Evolutionary conservation across 352 stramenopile species (phyloP).

Genomic region (Pythium chondricola): DNA sequence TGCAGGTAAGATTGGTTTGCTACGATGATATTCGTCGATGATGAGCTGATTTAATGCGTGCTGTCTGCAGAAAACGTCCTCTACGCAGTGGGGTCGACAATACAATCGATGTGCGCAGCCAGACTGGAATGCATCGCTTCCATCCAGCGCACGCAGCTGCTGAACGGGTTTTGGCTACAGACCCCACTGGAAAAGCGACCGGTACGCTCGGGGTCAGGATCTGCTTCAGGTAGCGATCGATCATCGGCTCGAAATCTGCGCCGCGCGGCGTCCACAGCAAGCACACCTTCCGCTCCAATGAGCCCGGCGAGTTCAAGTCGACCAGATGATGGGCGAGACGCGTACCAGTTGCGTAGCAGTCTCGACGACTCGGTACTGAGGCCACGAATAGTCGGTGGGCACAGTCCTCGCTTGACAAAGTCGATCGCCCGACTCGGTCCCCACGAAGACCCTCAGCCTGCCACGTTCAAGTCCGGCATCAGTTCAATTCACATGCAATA

Average conservation of each 20-base stretch:
- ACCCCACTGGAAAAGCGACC: too few relatives aligned
- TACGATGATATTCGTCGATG: background rate
- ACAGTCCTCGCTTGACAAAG: too few relatives aligned
- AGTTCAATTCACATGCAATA: conserved; percentile 1
- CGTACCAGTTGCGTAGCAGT: conserved; percentile 13
- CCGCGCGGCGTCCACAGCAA: conserved; percentile 3
- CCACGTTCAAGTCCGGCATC: background rate
- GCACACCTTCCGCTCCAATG: too few relatives aligned
- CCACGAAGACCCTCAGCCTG: too few relatives aligned
- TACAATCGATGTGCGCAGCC: conserved; percentile 47
- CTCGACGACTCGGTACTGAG: conserved; percentile 18
- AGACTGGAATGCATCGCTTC: conserved; percentile 49
- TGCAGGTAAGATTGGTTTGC: conserved; percentile 17
- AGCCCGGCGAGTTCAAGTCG: too few relatives aligned
- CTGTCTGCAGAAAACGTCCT: conserved; percentile 41
- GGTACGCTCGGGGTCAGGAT: too few relatives aligned
- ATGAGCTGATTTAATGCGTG: background rate
- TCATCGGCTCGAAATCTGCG: background rate
- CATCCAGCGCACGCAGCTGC: too few relatives aligned
- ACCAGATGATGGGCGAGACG: conserved; percentile 1
- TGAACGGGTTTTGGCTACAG: conserved; percentile 64
- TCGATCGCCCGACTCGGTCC: too few relatives aligned
- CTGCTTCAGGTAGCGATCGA: background rate
- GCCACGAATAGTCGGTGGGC: background rate
- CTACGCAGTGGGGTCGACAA: conserved; percentile 43